Base-by-base conservation (phyloP, 495 filamentous ascomycete genomes). In the Achaetomiella virescens region DNA sequence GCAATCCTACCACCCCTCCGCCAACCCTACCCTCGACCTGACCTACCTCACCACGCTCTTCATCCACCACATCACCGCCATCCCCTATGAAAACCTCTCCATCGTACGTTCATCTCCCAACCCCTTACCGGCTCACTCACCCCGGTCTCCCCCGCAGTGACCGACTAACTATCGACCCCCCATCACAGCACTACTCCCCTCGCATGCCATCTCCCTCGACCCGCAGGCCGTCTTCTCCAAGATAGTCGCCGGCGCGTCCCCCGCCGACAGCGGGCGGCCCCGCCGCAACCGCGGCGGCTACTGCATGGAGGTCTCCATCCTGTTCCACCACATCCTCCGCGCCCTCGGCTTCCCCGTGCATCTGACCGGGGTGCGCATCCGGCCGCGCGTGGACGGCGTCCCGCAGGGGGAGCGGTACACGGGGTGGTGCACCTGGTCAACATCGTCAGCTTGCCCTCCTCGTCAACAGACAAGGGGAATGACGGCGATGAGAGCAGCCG, bases 21-120 rank as follows among this genome's bases (percentile, higher is more conserved):
- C 66, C 46, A 50, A 45, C 44, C 64, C 66, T 2, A 37, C 55
- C 1, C 58, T 65, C 15, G 54, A 64, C 54, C 61, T 72, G 31
- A 27, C 48, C n/a, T 72, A 69, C 61, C 68, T 81, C 20, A 66
- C 58, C 44, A 54, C 70, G 9, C 65, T 83, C 21, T 76, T 82
- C 54, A 64, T 66, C 14, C 67, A 81, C 54, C 81, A 84, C 44
- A 71, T 88, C 36, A 72, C 81, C 0, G 65, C 73, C 7, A 73
- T 87, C 38, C 85, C 86, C 1, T 89, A 86, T 59, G 87, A 90
- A 49, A 88, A 89, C 61, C 65, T 87, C 71, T 15, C 57, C 5
- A 64, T 78, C 21, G 27, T 31, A 31, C 4, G 27, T 9, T 9
- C 9, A 5, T 9, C 27, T 9, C 27, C 9, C 27, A 4, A 31